These are phyloP conservation scores for Musa itinerans DNA, from an alignment of 176 grass and related monocot species.

Conservation along the genomic window DNA sequence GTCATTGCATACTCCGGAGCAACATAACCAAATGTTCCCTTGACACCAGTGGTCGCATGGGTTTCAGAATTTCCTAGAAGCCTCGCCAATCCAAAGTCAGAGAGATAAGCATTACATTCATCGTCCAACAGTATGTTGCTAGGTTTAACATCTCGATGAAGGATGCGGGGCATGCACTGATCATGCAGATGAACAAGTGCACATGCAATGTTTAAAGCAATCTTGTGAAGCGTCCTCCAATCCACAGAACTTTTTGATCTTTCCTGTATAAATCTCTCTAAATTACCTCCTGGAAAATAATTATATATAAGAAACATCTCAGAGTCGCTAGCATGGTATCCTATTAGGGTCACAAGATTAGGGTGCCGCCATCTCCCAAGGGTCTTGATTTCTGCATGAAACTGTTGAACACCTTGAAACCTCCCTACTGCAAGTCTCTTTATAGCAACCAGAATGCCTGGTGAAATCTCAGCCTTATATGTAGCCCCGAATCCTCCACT, in stretches of 20 bases:
- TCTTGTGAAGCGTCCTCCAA: slow-evolving; percentile 98
- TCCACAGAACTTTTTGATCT: slow-evolving; percentile 59
- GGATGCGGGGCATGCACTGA: slow-evolving; percentile 65
- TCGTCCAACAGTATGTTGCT: slow-evolving; percentile 91
- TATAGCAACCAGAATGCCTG: slow-evolving; percentile 78
- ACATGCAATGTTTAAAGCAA: slow-evolving; percentile 76
- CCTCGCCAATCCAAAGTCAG: slow-evolving; percentile 92
- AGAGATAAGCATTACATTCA: slow-evolving; percentile 66
- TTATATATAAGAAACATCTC: slow-evolving; percentile 99
- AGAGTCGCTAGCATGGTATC: slow-evolving; percentile 61
- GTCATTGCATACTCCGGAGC: slow-evolving; percentile 97
- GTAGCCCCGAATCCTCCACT: slow-evolving; percentile 93
- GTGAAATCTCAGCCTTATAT: slow-evolving; percentile 91
- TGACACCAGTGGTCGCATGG: slow-evolving; percentile 91
- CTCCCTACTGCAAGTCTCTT: slow-evolving; percentile 86
- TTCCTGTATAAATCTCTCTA: slow-evolving; percentile 91
- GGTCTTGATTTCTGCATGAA: slow-evolving; percentile 88
- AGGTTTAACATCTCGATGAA: slow-evolving; percentile 89
- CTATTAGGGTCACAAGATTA: slow-evolving; percentile 87
- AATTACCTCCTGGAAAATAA: slow-evolving; percentile 88
- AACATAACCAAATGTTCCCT: slow-evolving; percentile 92
- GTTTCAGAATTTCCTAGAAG: slow-evolving; percentile 92
- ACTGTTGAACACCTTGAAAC: slow-evolving; percentile 86
- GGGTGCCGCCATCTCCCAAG: slow-evolving; percentile 66
- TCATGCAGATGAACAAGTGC: slow-evolving; percentile 84